Percentiles rank a stretch among this genome's conserved stretches.
phyloP scores from a whole-genome alignment of 805 yeast species.

The Yarrowia deformans region DNA sequence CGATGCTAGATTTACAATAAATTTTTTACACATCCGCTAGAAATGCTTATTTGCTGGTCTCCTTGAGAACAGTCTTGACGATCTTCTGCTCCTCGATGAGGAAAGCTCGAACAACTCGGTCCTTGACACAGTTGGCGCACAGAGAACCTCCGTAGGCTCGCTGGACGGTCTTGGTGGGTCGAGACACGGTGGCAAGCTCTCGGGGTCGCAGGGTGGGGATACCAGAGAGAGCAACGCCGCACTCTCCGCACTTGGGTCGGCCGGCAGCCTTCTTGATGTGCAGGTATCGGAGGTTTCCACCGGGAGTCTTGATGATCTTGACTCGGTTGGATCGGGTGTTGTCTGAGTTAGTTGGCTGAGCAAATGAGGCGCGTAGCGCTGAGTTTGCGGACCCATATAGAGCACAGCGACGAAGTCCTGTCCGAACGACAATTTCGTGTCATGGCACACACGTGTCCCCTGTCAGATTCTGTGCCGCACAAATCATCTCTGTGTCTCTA shows the following conservation, averaged over 20 bases:
- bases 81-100: slow-evolving; percentile 99
- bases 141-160: slow-evolving; percentile 99
- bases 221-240: slow-evolving; percentile 78
- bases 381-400: no score
- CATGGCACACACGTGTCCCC: no score
- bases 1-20: slow-evolving; percentile 20
- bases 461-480: no score
- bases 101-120: slow-evolving; percentile 99
- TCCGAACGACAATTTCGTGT: no score
- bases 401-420: no score
- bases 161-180: slow-evolving; percentile 97
- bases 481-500: no score
- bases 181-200: slow-evolving; percentile 92
- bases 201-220: slow-evolving; percentile 97
- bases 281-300: slow-evolving; percentile 98
- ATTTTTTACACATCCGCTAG: slow-evolving; percentile 52
- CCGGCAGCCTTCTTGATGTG: slow-evolving; percentile 92
- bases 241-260: slow-evolving; percentile 74
- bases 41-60: slow-evolving; percentile 81
- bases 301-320: slow-evolving; percentile 99
- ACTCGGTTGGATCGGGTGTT: slow-evolving; percentile 99
- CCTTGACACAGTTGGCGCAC: slow-evolving; percentile 97
- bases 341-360: slow-evolving; percentile 58
- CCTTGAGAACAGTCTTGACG: slow-evolving; percentile 99
- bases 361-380: no score